A percentile compares a stretch with the other conserved stretches of the same genome.
These are phyloP conservation scores for Sporothrix humicola DNA, from an alignment of 2,329 filamentous ascomycete species.

Conservation along the genomic window DNA sequence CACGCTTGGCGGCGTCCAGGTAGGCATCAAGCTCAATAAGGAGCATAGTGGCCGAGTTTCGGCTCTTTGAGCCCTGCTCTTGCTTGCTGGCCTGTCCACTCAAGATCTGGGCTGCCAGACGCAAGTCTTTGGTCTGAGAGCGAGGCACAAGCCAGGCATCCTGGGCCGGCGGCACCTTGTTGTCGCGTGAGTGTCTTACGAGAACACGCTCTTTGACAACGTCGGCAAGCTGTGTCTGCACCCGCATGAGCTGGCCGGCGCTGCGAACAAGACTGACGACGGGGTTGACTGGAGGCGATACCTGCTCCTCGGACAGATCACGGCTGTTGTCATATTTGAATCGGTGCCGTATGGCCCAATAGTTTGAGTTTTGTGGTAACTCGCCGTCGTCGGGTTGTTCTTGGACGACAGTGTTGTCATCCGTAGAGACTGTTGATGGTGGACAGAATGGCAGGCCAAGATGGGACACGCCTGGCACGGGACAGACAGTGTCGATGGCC, in stretches of 20 bases:
- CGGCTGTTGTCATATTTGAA: background rate
- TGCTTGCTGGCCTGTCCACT: slow-evolving; percentile 6
- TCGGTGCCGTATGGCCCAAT: slow-evolving; percentile 14
- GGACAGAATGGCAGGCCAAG: slow-evolving; percentile 18
- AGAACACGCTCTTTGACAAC: slow-evolving; percentile 54
- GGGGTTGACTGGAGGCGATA: slow-evolving; percentile 23
- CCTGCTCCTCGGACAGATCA: slow-evolving; percentile 36
- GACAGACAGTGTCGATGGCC: background rate
- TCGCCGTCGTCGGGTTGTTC: background rate
- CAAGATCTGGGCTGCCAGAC: slow-evolving; percentile 1
- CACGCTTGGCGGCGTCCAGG: slow-evolving; percentile 64
- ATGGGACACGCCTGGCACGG: background rate
- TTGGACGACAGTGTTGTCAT: background rate
- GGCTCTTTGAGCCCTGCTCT: background rate
- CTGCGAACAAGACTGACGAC: slow-evolving; percentile 30
- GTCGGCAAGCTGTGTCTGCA: slow-evolving; percentile 77
- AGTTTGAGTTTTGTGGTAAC: background rate
- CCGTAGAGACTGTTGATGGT: background rate
- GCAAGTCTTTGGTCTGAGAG: slow-evolving; percentile 31
- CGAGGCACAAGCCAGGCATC: slow-evolving; percentile 35
- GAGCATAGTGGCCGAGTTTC: slow-evolving; percentile 48
- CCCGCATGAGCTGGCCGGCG: slow-evolving; percentile 62
- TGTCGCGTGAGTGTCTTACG: background rate
- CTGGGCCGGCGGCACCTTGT: slow-evolving; percentile 7
- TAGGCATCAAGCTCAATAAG: slow-evolving; percentile 78